These are phyloP conservation scores for Phytophthora pisi DNA, from an alignment of 352 stramenopile genomes.

Conservation along the genomic window DNA sequence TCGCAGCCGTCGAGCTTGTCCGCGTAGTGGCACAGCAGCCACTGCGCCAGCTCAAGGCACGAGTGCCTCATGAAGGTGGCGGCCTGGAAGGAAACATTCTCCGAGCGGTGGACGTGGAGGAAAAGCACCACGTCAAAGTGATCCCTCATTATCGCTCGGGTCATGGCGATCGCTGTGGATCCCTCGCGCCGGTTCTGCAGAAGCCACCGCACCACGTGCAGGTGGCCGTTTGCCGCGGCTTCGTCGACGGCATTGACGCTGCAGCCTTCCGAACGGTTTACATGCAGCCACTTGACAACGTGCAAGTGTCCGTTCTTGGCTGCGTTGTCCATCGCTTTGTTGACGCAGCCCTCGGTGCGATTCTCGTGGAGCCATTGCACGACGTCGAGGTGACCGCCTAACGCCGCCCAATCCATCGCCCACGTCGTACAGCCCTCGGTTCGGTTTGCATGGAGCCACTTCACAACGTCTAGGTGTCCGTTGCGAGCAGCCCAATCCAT, in stretches of 20 bases:
- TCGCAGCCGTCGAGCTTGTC: slow-evolving; percentile 20
- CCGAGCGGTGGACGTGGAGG: slow-evolving; percentile 19
- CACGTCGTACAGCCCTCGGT: slow-evolving; percentile 21
- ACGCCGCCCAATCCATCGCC: slow-evolving; percentile 27
- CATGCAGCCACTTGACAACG: slow-evolving; percentile 31
- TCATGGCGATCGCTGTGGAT: slow-evolving; percentile 16
- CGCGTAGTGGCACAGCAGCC: slow-evolving; percentile 19
- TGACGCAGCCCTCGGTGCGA: slow-evolving; percentile 22
- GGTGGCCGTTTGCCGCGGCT: slow-evolving; percentile 22
- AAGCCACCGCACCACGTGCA: slow-evolving; percentile 24
- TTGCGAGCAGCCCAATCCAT: slow-evolving; percentile 19
- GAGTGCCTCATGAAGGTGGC: slow-evolving; percentile 22
- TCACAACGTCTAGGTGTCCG: slow-evolving; percentile 12
- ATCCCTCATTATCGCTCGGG: slow-evolving; percentile 5
- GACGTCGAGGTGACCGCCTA: slow-evolving; percentile 19
- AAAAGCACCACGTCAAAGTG: slow-evolving; percentile 31
- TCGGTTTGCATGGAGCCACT: slow-evolving; percentile 23
- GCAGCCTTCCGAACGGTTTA: slow-evolving; percentile 15
- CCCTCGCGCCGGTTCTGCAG: slow-evolving; percentile 12
- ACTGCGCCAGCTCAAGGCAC: slow-evolving; percentile 24
- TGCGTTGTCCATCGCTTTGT: slow-evolving; percentile 35
- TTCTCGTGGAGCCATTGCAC: slow-evolving; percentile 29
- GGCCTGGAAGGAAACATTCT: slow-evolving; percentile 29
- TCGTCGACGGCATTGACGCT: slow-evolving; percentile 14
- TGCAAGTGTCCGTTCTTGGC: slow-evolving; percentile 31